Base-by-base conservation (phyloP, 805 yeast species). In the Metschnikowia anglica region DNA sequence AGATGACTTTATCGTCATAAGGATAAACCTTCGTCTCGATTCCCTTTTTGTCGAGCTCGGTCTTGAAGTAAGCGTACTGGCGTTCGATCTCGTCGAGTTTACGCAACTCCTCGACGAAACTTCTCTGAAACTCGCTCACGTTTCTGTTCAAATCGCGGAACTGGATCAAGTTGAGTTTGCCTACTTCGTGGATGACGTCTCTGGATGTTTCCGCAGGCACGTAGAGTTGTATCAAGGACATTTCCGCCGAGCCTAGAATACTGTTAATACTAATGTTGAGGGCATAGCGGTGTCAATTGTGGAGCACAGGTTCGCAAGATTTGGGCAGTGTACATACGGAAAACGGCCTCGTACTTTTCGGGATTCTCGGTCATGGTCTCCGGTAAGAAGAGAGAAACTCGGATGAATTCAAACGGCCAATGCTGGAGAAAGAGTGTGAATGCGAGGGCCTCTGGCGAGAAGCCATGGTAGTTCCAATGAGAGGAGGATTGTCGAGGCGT, bases 211-310 rank as follows among this genome's bases (percentile, higher is more conserved):
- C 99, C 20, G 87, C 81, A 7, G 98, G 91, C 46, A 93, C 80
- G 63, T 88, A 91, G 54, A 93, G 73, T 70, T 93, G 97, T 40
- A 91, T 85, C 55, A 90, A 77, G 37, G 95, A 80, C 98, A 93
- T 95, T 59, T 87, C 95, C 83, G 98, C 98, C 44, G 98, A 90
- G 74, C 97, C 72, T 64, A 43, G 32, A 31, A 10, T 54, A 6
- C 7, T 11, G 58, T 53, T 55, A 51, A 59, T 56, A 52, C 15
- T 18, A 8, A 17, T 8, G 9, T 2, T 30, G 21, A 17, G 21
- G 3, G 19, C 11, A 30, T 13, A 20, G 33, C 16, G 16, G n/a
- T n/a, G n/a, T n/a, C n/a, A n/a, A n/a, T n/a, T n/a, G n/a, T n/a
- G n/a, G n/a, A n/a, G n/a, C n/a, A n/a, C n/a, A n/a, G n/a, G n/a